Percentiles rank a stretch among this genome's conserved stretches.
phyloP scores from a whole-genome alignment of 164 flowering plant genomes.

The Stephania japonica region DNA sequence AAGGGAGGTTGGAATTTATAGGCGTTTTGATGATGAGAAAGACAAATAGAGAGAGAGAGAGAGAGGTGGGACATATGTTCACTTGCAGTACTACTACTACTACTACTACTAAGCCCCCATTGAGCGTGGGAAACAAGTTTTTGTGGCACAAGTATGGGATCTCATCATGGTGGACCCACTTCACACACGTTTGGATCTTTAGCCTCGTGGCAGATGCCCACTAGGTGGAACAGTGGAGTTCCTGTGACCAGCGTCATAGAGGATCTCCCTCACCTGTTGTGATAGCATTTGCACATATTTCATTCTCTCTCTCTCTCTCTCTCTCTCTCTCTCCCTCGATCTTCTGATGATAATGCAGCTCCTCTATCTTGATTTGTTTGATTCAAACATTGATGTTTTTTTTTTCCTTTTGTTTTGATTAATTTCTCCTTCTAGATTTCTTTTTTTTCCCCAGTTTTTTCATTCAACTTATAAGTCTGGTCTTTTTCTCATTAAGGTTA shows the following conservation, averaged over 20 bases:
- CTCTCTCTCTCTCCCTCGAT: not conserved
- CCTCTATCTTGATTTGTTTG: no score
- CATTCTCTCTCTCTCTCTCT: not conserved
- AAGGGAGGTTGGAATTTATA: not conserved
- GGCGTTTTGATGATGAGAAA: not conserved
- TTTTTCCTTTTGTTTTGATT: no score
- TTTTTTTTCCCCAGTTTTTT: no score
- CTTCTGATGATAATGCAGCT: not conserved
- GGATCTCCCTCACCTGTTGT: not conserved
- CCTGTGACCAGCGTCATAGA: not conserved
- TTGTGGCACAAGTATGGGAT: slow-evolving; percentile 2
- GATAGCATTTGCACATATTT: not conserved
- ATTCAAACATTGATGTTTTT: not conserved
- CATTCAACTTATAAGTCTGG: not conserved
- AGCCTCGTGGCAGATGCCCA: not conserved
- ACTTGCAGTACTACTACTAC: no score
- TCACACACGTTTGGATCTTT: not conserved
- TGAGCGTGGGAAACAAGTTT: slow-evolving; percentile 4
- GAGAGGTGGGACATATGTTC: not conserved
- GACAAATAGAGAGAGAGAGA: not conserved
- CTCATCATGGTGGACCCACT: not conserved
- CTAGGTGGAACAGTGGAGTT: not conserved
- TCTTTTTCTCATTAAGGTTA: no score
- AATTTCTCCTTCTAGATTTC: not conserved
- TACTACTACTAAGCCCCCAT: not conserved